Conservation (phyloP, 2,329 filamentous ascomycete species). For the Lasiodiplodia citricola region DNA sequence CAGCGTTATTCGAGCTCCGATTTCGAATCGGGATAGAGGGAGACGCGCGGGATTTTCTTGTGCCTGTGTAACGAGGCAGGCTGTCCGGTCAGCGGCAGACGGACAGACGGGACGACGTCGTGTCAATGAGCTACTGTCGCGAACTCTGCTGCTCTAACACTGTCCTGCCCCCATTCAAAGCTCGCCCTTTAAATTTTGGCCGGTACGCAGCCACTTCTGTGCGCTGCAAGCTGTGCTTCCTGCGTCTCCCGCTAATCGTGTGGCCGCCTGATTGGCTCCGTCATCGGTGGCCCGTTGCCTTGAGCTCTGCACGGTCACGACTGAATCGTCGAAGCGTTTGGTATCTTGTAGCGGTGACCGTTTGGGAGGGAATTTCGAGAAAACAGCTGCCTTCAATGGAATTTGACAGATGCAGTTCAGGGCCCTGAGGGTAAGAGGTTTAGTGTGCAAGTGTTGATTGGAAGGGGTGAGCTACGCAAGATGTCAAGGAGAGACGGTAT, state of each 20-base stretch:
- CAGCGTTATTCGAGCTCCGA: neutral
- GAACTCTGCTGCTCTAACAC: neutral
- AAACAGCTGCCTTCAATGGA: neutral
- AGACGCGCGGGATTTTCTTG: neutral
- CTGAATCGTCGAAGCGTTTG: conserved; percentile 3
- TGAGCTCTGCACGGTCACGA: neutral
- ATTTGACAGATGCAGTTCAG: neutral
- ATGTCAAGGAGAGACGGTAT: neutral
- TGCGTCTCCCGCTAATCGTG: conserved; percentile 14
- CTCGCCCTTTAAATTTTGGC: neutral
- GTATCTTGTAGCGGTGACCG: conserved; percentile 14
- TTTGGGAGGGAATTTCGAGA: neutral
- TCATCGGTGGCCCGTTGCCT: neutral
- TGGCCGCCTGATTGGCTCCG: conserved; percentile 14
- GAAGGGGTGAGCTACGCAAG: neutral
- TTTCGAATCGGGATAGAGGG: too few relatives aligned
- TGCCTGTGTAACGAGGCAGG: neutral
- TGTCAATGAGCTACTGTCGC: neutral
- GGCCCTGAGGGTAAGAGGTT: neutral
- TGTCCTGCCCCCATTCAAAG: neutral
- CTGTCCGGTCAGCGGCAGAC: neutral
- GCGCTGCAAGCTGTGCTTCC: conserved; percentile 3
- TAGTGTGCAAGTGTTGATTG: neutral
- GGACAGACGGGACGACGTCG: too few relatives aligned
- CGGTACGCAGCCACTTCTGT: conserved; percentile 7